These are phyloP conservation scores for Thyridium curvatum DNA, from an alignment of 2,329 filamentous ascomycete species.

Conservation along the genomic window DNA sequence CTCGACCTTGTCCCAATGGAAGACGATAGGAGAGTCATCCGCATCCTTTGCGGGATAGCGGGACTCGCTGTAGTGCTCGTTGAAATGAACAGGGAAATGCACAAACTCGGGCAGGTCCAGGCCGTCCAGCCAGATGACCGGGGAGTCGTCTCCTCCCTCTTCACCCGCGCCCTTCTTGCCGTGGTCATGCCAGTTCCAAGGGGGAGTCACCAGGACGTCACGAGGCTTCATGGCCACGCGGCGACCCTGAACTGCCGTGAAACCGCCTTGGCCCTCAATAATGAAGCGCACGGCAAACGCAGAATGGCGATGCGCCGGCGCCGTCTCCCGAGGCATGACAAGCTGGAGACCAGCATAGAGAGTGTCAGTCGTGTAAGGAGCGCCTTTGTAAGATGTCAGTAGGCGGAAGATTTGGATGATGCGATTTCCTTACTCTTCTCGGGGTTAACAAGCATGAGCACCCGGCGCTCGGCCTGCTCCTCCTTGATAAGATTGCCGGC, in stretches of 20 bases:
- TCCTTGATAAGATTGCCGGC: conserved; percentile 23
- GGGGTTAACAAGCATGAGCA: conserved; percentile 30
- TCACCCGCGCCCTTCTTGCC: conserved; percentile 44
- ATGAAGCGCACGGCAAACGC: conserved; percentile 50
- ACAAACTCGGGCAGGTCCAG: conserved; percentile 44
- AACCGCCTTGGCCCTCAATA: conserved; percentile 46
- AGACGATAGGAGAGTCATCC: conserved; percentile 34
- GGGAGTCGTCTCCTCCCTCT: too few relatives aligned
- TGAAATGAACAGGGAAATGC: conserved; percentile 46
- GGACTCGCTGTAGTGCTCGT: conserved; percentile 35
- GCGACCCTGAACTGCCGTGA: conserved; percentile 46
- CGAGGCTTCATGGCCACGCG: conserved; percentile 41
- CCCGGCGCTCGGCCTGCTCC: conserved; percentile 27
- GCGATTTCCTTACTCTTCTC: not conserved
- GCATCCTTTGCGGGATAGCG: conserved; percentile 36
- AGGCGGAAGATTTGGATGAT: conserved; percentile 7
- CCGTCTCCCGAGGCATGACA: conserved; percentile 45
- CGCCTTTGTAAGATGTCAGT: conserved; percentile 22
- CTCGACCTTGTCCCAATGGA: conserved; percentile 41
- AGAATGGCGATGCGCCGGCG: conserved; percentile 44
- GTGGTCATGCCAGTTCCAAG: conserved; percentile 51
- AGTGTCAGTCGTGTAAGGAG: conserved; percentile 48
- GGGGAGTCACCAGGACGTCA: conserved; percentile 49
- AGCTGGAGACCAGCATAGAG: conserved; percentile 49
- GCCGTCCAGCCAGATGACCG: conserved; percentile 52